A percentile compares a stretch with the other conserved stretches of the same genome.
phyloP scores from a whole-genome alignment of 352 stramenopile species.

The Pythium apleroticum region DNA sequence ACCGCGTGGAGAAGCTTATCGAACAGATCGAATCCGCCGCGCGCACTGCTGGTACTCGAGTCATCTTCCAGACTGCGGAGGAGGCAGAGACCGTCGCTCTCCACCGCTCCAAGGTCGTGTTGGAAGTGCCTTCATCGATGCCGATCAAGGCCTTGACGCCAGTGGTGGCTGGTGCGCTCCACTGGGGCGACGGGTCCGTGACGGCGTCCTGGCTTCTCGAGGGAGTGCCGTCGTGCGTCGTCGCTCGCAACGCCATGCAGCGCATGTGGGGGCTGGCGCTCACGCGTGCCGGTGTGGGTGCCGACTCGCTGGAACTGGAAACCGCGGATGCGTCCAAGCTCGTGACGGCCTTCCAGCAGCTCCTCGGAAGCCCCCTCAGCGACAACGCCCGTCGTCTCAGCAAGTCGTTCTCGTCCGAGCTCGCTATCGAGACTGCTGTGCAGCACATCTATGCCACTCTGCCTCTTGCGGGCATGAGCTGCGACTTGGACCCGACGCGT shows the following conservation, averaged over 20 bases:
- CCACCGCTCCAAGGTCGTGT: slow-evolving; percentile 37
- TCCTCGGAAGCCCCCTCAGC: slow-evolving; percentile 35
- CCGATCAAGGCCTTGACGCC: slow-evolving; percentile 40
- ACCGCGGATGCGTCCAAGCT: slow-evolving; percentile 38
- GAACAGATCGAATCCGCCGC: slow-evolving; percentile 45
- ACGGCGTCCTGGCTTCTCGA: slow-evolving; percentile 46
- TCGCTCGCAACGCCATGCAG: slow-evolving; percentile 39
- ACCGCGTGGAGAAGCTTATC: slow-evolving; percentile 41
- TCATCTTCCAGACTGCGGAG: slow-evolving; percentile 64
- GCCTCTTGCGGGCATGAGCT: slow-evolving; percentile 64
- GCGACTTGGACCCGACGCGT: slow-evolving; percentile 60
- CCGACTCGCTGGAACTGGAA: slow-evolving; percentile 42
- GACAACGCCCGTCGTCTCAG: slow-evolving; percentile 43
- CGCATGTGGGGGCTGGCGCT: slow-evolving; percentile 60
- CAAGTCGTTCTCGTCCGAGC: slow-evolving; percentile 37
- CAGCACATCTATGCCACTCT: slow-evolving; percentile 63
- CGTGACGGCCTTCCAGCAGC: slow-evolving; percentile 37
- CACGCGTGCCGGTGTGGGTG: slow-evolving; percentile 37
- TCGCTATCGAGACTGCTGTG: slow-evolving; percentile 51
- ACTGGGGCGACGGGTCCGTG: slow-evolving; percentile 63
- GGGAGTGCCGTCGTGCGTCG: slow-evolving; percentile 50
- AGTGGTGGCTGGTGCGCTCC: slow-evolving; percentile 38
- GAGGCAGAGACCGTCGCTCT: slow-evolving; percentile 28
- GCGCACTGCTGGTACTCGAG: slow-evolving; percentile 32
- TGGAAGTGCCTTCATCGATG: slow-evolving; percentile 49